Base-by-base conservation (phyloP, 805 yeast species). In the Myxozyma neglecta region DNA sequence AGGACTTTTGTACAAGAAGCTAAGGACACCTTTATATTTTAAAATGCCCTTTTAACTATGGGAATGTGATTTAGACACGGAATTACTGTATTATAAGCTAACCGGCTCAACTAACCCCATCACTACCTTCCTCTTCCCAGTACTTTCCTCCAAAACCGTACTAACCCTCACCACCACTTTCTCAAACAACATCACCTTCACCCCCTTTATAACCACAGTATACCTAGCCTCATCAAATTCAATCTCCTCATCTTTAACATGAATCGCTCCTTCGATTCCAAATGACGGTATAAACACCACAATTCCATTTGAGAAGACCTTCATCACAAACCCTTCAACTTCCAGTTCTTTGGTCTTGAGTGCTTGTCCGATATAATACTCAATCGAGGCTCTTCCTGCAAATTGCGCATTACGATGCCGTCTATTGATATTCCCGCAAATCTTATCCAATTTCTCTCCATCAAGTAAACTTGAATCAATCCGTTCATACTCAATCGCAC, bases 371-470 rank as follows among this genome's bases (percentile, higher is more conserved):
- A 94, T 99, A 71, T 90, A 94, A 76, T 94, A 94, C 74, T 94
- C 99, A 64, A 94, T 90, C 73, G 96, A 89, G 20, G 99, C 97
- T 73, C 99, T 83, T 43, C 99, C 99, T 1, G 99, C 99, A 79
- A 93, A 89, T 76, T 94, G 99, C 0, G 99, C 99, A 73, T 94
- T 94, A 76, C 99, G 85, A 74, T 94, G 99, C 69, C 97, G 87
- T 69, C 82, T 86, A 78, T 94, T 94, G 72, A 94, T 92, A 72
- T 94, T 94, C 68, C 85, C 85, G 70, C 92, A 91, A 61, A 94
- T 85, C 66, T 85, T 74, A 67, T 93, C 97, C 92, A 94, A 89
- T 78, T 90, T 90, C 70, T 79, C 80, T 75, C 91, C 94, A 72
- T 92, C 97, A 70, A 96, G 83, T 71, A 93, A 97, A 51, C 85